phyloP scores from a whole-genome alignment of 1,139 yeast genomes.

The Meyerozyma guilliermondii region DNA sequence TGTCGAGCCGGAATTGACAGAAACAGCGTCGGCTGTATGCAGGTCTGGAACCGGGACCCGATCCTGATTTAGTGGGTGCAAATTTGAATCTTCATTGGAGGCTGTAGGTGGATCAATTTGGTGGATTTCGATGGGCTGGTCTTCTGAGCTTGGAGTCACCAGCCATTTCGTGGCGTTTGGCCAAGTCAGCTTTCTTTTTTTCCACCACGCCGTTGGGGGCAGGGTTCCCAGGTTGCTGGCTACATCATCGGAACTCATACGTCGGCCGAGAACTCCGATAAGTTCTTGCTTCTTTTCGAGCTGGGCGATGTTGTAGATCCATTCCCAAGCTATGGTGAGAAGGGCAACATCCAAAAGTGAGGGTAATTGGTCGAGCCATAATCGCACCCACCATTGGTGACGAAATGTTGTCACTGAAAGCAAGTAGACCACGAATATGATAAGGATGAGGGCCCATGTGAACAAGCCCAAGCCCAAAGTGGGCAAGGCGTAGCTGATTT shows the following conservation, averaged over 20 bases:
- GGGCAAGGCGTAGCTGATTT: conserved; percentile 28
- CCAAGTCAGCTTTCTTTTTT: background rate
- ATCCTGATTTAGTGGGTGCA: background rate
- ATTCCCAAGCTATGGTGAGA: conserved; percentile 46
- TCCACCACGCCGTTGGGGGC: background rate
- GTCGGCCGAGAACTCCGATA: conserved; percentile 45
- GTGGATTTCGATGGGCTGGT: background rate
- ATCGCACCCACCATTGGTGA: conserved; percentile 24
- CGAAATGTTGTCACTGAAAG: conserved; percentile 22
- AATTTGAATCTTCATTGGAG: too few species aligned
- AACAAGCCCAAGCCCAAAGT: conserved; percentile 39
- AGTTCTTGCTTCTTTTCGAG: conserved; percentile 40
- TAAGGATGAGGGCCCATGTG: conserved; percentile 26
- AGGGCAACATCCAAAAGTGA: conserved; percentile 33
- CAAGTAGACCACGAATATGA: conserved; percentile 26
- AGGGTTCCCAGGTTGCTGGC: background rate
- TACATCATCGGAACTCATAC: conserved; percentile 37
- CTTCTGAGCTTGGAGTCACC: background rate
- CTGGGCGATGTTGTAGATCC: conserved; percentile 41
- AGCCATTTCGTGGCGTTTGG: background rate
- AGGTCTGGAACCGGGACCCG: background rate
- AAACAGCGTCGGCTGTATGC: background rate
- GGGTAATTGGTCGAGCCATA: conserved; percentile 40
- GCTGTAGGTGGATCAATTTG: too few species aligned
- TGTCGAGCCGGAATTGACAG: background rate